Evolutionary conservation across 148 eudicot genomes (phyloP).

Genomic region (Dianthus caryophyllus): DNA sequence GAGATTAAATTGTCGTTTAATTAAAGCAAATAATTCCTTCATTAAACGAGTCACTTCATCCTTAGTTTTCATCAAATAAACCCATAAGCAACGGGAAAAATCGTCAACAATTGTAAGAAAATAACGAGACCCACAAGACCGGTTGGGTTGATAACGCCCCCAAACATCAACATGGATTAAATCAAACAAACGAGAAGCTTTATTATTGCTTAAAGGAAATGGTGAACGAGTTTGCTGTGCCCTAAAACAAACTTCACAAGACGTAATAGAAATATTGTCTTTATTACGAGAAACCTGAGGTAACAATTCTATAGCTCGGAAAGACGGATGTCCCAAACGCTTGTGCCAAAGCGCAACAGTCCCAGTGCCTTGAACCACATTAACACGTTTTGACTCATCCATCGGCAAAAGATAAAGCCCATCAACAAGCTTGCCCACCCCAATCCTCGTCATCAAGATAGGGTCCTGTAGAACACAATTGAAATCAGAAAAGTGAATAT

Average conservation of each 20-base stretch:
- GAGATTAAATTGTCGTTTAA: not conserved
- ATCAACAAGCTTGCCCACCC: too few relatives aligned
- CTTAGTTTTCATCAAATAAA: not conserved
- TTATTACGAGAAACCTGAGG: not conserved
- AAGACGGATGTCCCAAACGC: constrained; percentile 1
- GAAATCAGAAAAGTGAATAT: too few relatives aligned
- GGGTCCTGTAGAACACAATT: too few relatives aligned
- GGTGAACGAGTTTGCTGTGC: not conserved
- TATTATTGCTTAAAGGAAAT: not conserved
- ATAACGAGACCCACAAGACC: not conserved
- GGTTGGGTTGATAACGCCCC: not conserved
- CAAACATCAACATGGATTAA: not conserved
- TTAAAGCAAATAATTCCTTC: not conserved
- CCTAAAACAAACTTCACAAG: not conserved
- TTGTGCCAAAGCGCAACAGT: too few relatives aligned
- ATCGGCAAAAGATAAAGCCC: too few relatives aligned
- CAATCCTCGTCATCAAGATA: too few relatives aligned
- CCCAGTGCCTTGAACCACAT: too few relatives aligned
- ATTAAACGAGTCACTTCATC: not conserved
- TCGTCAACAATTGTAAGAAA: constrained; percentile 1
- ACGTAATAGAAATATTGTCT: not conserved
- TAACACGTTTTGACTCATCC: too few relatives aligned
- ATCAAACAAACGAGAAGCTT: not conserved
- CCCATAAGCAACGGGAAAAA: not conserved
- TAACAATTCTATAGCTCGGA: not conserved